Evolutionary conservation across 2,329 filamentous ascomycete species (phyloP), one percentile per base, ranked within the genome.

Genomic region (Xylariaceae sp.): DNA sequence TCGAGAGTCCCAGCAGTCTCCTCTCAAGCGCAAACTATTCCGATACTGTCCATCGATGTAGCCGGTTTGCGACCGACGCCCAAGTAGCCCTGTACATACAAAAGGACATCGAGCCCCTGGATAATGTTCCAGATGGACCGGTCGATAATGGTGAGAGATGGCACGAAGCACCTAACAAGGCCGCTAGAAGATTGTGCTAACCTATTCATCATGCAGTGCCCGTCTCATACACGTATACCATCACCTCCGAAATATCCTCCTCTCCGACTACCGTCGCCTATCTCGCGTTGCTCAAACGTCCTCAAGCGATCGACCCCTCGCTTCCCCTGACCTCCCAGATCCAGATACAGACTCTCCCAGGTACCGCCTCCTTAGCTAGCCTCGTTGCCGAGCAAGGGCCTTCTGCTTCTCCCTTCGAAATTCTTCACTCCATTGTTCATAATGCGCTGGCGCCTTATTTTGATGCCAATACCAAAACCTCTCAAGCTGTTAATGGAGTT

Each of bases 391-490:
- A 90, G 63, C 88, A 92, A 71, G 87, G 86, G 53, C 81, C 86
- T 51, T 80, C 86, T 21, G 79, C 87, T 50, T 95, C 92, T 39
- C 92, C 93, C 3, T 97, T 92, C 75, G 93, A 97, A 74, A 88
- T 93, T 64, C 80, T 99, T 58, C 92, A 97, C 75, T 91, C 93
- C 53, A 83, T 96, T 66, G 84, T 99, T 62, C 92, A 96, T 73
- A 88, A 92, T 71, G 92, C 90, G 62, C 79, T 99, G 69, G 91
- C 91, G 65, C 94, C 95, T 32, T 97, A 97, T 74, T 99, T 99
- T 70, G 93, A 99, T 78, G 93, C 92, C 64, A 95, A 92, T 72
- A 95, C 92, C 53, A 93, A 92, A 75, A 88, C 81, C 59, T 87
- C 91, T 65, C 88, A 91, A 68, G 75, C 83, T 44, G 76, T 77